Conservation (phyloP, 257 asterid species). For the Voacanga thouarsii region DNA sequence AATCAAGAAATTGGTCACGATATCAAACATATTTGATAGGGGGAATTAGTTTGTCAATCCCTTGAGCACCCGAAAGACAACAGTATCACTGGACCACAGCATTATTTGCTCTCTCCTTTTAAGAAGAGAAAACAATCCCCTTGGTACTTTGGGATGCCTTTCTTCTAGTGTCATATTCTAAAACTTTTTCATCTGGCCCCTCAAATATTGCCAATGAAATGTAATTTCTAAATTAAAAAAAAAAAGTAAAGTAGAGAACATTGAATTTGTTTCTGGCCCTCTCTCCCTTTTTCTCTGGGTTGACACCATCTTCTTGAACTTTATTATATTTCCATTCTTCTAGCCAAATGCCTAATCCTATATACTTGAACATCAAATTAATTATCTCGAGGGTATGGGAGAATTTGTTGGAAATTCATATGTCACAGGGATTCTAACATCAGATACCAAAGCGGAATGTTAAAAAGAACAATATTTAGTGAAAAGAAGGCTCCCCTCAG, state of each 20-base stretch:
- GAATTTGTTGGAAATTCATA: not conserved
- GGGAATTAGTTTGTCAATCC: not conserved
- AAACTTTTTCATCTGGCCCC: slow-evolving; percentile 8
- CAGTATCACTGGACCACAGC: not conserved
- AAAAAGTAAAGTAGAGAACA: not conserved
- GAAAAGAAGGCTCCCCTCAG: not conserved
- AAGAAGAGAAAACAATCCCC: not conserved
- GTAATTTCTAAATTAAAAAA: not conserved
- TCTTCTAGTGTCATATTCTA: not conserved
- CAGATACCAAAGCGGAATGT: not conserved
- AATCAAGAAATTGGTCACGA: not conserved
- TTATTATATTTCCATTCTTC: not conserved
- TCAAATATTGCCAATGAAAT: not conserved
- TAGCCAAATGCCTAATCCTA: not conserved
- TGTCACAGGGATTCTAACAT: not conserved
- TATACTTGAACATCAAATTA: not conserved
- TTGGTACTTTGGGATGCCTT: not conserved
- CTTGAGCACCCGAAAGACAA: not conserved
- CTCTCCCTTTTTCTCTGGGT: not conserved
- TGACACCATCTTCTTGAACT: not conserved
- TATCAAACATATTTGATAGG: not conserved
- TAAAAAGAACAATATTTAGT: not conserved
- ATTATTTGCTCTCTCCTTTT: slow-evolving; percentile 3
- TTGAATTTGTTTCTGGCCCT: not conserved
- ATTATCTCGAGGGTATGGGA: not conserved